Conservation (phyloP, 164 flowering plant genomes). For the Brasenia schreberi region DNA sequence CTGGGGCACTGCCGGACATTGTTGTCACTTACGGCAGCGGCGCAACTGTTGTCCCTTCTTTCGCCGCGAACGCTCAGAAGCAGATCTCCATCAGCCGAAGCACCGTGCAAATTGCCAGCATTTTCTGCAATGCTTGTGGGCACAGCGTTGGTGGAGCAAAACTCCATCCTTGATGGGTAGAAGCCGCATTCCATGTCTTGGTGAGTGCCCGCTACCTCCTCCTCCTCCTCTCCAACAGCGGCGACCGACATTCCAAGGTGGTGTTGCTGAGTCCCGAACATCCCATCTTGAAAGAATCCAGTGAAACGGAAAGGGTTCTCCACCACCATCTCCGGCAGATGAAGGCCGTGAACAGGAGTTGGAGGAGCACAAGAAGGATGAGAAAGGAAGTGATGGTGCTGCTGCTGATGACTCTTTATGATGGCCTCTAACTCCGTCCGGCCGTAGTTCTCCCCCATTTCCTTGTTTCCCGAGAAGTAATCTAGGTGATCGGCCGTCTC, state of each 20-base stretch:
- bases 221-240: neutral
- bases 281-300: neutral
- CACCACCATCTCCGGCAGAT: neutral
- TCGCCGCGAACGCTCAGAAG: slow-evolving; percentile 1
- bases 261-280: neutral
- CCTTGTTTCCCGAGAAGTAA: neutral
- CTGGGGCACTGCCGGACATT: slow-evolving; percentile 17
- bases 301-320: neutral
- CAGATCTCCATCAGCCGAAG: slow-evolving; percentile 6
- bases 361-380: slow-evolving; percentile 24
- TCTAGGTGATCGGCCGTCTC: neutral
- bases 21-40: slow-evolving; percentile 7
- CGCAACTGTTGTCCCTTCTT: neutral
- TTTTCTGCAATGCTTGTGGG: slow-evolving; percentile 26
- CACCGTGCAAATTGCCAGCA: slow-evolving; percentile 20
- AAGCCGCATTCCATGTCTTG: neutral
- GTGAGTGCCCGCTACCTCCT: neutral
- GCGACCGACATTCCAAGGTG: neutral
- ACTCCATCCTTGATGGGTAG: neutral
- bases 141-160: neutral
- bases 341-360: slow-evolving; percentile 5
- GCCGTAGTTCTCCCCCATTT: slow-evolving; percentile 37
- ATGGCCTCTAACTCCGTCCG: slow-evolving; percentile 46
- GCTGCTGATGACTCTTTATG: slow-evolving; percentile 39
- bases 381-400: slow-evolving; percentile 15